Base-by-base conservation (phyloP, 1,284 basidiomycete genomes). In the Cryptococcus sp. region DNA sequence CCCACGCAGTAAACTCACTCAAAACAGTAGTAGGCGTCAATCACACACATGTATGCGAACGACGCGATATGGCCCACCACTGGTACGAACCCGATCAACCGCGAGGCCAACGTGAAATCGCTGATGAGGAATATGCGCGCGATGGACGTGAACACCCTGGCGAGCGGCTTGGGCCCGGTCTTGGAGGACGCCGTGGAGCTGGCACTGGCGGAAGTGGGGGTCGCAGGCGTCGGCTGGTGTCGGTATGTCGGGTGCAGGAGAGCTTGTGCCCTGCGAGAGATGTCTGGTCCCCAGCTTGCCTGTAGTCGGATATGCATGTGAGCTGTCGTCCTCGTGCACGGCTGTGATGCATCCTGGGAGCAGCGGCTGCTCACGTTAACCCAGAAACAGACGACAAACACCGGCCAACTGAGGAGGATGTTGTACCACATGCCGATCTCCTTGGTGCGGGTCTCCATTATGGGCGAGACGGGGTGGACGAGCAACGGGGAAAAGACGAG, bases 1-100 rank as follows among this genome's bases (percentile, higher is more conserved):
- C 7, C n/a, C 36, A 45, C 23, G 4, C 42, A n/a, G 9, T 11
- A 43, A 6, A 71, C 75, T 61, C 59, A 77, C 73, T 78, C 76
- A 56, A 76, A 79, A 51, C 66, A 73, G 55, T 78, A 78, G 62
- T 72, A 78, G 6, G 72, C 56, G 55, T 77, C 71, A 46, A 78
- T 69, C 37, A 76, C 59, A 52, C 70, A 71, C 62, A 77, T 73
- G 62, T 76, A 77, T 1, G 50, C 53, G 16, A 76, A 66, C 1
- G 65, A 60, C 2, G 67, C 18, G 16, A 61, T 54, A 33, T 62
- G 48, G 0, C 77, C 77, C 16, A 77, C 18, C 21, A 68, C 39
- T 0, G 78, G 78, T 4, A 77, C 49, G n/a, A 72, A 59, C 15
- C 60, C 60, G n/a, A 76, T 63, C 28, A 71, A 38, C 4, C 69